Evolutionary conservation across 371 early-diverging fungal genomes (phyloP).

Genomic region (Mucor irregularis): DNA sequence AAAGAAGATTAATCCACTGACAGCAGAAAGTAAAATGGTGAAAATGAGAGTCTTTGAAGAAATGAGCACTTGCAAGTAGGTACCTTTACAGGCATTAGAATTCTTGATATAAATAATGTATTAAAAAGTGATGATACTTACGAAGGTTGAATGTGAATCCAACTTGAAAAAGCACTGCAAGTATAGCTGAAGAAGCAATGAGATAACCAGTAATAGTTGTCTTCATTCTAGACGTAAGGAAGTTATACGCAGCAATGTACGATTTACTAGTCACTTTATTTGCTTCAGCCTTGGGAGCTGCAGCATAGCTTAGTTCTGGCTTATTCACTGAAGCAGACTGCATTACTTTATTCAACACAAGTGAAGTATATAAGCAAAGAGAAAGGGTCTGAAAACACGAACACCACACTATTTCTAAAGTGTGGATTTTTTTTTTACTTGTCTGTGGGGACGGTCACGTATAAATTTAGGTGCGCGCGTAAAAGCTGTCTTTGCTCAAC

Average conservation of each 20-base stretch:
- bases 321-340: constrained; percentile 3
- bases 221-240: too few species aligned
- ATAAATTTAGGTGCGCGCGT: too few species aligned
- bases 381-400: too few species aligned
- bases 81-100: background rate
- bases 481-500: too few species aligned
- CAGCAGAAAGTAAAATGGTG: background rate
- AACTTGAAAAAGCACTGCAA: constrained; percentile 9
- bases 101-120: too few species aligned
- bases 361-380: too few species aligned
- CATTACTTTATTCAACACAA: too few species aligned
- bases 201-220: background rate
- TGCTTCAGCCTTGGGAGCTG: background rate
- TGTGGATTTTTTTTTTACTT: too few species aligned
- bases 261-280: background rate
- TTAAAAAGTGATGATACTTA: background rate
- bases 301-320: background rate
- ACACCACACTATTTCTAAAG: too few species aligned
- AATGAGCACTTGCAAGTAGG: background rate
- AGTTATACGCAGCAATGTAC: constrained; percentile 8
- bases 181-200: background rate
- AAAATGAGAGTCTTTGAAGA: constrained; percentile 5
- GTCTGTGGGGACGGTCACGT: too few species aligned
- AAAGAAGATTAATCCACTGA: background rate
- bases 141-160: constrained; percentile 1